Evolutionary conservation across 1,139 yeast genomes (phyloP).

Genomic region (Candida sanyaensis): DNA sequence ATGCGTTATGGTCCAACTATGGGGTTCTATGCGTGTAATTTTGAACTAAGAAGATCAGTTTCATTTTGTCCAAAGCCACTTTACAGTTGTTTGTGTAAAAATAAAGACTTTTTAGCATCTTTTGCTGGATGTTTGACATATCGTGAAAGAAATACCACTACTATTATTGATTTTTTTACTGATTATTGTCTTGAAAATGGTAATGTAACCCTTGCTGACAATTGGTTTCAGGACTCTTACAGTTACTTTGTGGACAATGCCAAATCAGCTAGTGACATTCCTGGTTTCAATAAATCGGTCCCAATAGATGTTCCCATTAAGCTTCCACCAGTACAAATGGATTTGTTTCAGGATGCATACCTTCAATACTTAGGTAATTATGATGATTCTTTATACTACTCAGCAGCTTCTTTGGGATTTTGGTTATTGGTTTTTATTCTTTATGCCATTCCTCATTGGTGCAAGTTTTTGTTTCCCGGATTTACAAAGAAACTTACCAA

Average conservation of each 20-base stretch:
- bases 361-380: constrained; percentile 34
- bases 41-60: constrained; percentile 15
- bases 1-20: constrained; percentile 11
- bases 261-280: constrained; percentile 19
- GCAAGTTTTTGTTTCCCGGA: constrained; percentile 28
- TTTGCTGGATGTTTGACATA: constrained; percentile 18
- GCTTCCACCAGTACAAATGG: constrained; percentile 17
- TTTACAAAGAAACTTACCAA: constrained; percentile 23
- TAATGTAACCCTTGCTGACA: constrained; percentile 16
- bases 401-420: constrained; percentile 48
- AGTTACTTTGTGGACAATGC: constrained; percentile 20
- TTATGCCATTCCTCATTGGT: constrained; percentile 46
- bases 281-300: constrained; percentile 21
- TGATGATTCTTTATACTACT: constrained; percentile 45
- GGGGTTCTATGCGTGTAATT: constrained; percentile 20
- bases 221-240: constrained; percentile 20
- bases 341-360: constrained; percentile 23
- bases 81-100: constrained; percentile 15
- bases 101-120: constrained; percentile 17
- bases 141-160: constrained; percentile 4
- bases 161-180: not conserved
- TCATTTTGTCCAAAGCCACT: constrained; percentile 15
- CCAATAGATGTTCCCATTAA: constrained; percentile 25
- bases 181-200: constrained; percentile 9
- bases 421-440: constrained; percentile 49